Evolutionary conservation across 805 yeast species (phyloP).

Genomic region (Allodekkera sacchari): DNA sequence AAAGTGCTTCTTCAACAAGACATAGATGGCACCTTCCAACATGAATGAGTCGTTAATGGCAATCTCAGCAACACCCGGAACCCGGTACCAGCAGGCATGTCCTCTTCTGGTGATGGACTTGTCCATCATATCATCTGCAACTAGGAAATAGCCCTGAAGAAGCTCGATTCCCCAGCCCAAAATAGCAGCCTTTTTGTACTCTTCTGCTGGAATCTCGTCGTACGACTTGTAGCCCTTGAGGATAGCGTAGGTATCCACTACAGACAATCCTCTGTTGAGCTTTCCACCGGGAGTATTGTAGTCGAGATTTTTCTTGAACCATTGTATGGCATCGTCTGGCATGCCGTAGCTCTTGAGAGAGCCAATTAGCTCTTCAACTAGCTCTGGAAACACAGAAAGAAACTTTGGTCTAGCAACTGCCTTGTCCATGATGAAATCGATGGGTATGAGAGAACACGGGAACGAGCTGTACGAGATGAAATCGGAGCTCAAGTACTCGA

Average conservation of each 20-base stretch:
- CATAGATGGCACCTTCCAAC: slow-evolving; percentile 91
- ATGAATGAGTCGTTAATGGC: slow-evolving; percentile 97
- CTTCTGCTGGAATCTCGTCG: slow-evolving; percentile 52
- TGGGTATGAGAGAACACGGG: not conserved
- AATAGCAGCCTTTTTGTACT: slow-evolving; percentile 77
- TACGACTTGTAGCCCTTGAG: slow-evolving; percentile 53
- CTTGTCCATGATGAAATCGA: slow-evolving; percentile 24
- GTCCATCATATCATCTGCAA: slow-evolving; percentile 99
- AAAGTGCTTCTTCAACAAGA: slow-evolving; percentile 84
- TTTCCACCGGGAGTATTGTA: slow-evolving; percentile 97
- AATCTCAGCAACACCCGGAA: slow-evolving; percentile 73
- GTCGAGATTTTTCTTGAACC: slow-evolving; percentile 68
- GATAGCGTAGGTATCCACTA: slow-evolving; percentile 83
- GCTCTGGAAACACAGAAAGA: slow-evolving; percentile 58
- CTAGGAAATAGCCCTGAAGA: slow-evolving; percentile 92
- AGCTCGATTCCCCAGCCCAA: slow-evolving; percentile 95
- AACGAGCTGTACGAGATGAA: not conserved
- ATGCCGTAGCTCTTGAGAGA: slow-evolving; percentile 63
- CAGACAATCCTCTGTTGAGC: slow-evolving; percentile 91
- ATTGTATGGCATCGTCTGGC: slow-evolving; percentile 76
- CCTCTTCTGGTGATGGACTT: slow-evolving; percentile 94
- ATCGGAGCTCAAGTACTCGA: too few relatives aligned
- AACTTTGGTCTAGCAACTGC: slow-evolving; percentile 44
- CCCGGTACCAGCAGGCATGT: slow-evolving; percentile 95
- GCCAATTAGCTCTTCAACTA: slow-evolving; percentile 67